These are phyloP conservation scores for Xylariaceae sp. DNA, from an alignment of 2,329 filamentous ascomycete genomes.

Conservation along the genomic window DNA sequence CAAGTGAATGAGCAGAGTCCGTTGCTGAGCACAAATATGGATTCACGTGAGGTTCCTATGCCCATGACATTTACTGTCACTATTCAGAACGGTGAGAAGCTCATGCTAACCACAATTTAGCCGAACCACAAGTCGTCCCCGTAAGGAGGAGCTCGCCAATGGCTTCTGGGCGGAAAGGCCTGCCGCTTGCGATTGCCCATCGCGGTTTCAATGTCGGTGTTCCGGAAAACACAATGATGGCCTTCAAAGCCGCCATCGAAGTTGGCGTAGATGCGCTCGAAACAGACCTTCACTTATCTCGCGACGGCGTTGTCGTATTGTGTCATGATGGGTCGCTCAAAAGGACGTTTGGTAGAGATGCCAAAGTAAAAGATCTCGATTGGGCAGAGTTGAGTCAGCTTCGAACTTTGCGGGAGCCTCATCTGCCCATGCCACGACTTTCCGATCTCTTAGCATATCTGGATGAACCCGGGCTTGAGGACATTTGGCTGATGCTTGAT, in stretches of 20 bases:
- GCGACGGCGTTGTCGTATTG: conserved; percentile 79
- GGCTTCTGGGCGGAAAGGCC: not conserved
- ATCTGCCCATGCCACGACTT: conserved; percentile 69
- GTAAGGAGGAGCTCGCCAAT: not conserved
- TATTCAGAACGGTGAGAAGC: too few species aligned
- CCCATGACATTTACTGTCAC: too few species aligned
- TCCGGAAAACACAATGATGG: conserved; percentile 82
- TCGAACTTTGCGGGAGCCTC: conserved; percentile 62
- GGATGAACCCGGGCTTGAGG: conserved; percentile 56
- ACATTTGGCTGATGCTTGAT: conserved; percentile 76
- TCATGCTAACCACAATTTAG: too few species aligned
- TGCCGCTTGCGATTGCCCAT: conserved; percentile 74
- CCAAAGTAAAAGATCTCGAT: conserved; percentile 69
- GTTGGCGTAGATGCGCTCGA: conserved; percentile 76
- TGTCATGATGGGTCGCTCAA: conserved; percentile 77
- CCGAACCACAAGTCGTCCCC: too few species aligned
- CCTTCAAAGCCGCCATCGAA: conserved; percentile 67
- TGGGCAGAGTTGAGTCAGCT: conserved; percentile 54
- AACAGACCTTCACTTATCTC: conserved; percentile 80
- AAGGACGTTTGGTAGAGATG: conserved; percentile 74
- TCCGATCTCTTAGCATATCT: conserved; percentile 71
- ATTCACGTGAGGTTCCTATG: not conserved
- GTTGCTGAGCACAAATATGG: not conserved
- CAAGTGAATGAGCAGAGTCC: not conserved
- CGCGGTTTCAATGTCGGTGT: conserved; percentile 72